Evolutionary conservation across 768 basidiomycete genomes (phyloP), one percentile per base, ranked within the genome.

Genomic region (Calocybe gangraenosa): DNA sequence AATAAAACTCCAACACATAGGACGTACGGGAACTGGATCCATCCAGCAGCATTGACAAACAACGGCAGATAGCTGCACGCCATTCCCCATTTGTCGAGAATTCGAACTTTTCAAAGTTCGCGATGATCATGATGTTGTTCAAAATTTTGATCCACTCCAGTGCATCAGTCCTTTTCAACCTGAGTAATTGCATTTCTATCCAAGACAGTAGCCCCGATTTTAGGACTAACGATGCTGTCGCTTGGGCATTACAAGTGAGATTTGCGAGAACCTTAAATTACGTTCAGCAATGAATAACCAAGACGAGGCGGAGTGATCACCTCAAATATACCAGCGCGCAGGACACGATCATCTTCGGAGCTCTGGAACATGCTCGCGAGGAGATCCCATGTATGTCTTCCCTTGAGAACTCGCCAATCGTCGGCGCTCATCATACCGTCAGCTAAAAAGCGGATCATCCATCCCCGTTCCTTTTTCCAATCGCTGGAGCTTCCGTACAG

Each of bases 301-400:
- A n/a, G 36, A 1, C n/a, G 22, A 9, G 7, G 66, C 73, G 22
- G n/a, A n/a, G n/a, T n/a, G n/a, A n/a, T n/a, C 49, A 85, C 88
- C 73, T 88, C 87, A 3, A 92, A 61, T 28, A 91, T 79, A 2
- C 76, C 72, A 35, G 67, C 66, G 13, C 84, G 71, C 49, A 88
- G 56, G 1, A 66, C 41, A 0, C 57, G 48, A 45, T 92, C 87
- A 2, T 66, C 63, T 35, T 68, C 61, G 0, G 79, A 78, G 47
- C 81, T 80, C 51, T 90, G 84, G 64, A 84, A 92, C 40, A 93
- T 59, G 47, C 87, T 90, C 1, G 91, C 85, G 2, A 95, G 64
- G 21, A 95, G 67, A 50, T 92, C 90, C 87, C 91, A 95, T 0
- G 89, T 91, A 57, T 92, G 88, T 20, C 93, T 68, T 36, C 90